Base-by-base conservation (phyloP, 176 grass and related monocot genomes). In the Chrysopogon serrulatus region DNA sequence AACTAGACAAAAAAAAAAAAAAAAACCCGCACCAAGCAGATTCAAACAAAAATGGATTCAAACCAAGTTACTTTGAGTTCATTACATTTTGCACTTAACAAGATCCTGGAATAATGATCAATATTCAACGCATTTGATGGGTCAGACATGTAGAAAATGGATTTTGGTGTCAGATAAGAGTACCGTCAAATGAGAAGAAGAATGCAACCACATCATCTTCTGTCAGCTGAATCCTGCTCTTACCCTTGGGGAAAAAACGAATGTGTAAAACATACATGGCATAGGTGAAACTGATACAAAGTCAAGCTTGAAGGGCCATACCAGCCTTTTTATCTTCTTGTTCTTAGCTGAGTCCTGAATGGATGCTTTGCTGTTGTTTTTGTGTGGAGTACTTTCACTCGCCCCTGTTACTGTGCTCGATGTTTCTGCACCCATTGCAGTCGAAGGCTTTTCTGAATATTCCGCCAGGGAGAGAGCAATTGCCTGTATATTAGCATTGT, bases 121-220 rank as follows among this genome's bases (percentile, higher is more conserved):
- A 59, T 26, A 67, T 13, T 49, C 48, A 23, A 82, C 47, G 12
- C 17, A 61, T 45, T 49, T 49, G 19, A 47, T n/a, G 6, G 37
- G 63, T 42, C 16, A 73, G 72, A 74, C 16, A 33, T 40, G 30
- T 24, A 75, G 27, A 62, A 81, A 70, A 68, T 1, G 4, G 45
- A 65, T 5, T 77, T 53, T 37, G 15, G 57, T 73, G 45, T 44
- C 26, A 83, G 33, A 35, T 79, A 69, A 67, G 15, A 71, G 49
- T 81, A 98, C 93, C 96, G 48, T 95, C 96, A 81, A 98, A 96
- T 61, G 93, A 90, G 71, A 96, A 98, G 92, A 98, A 98, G 81
- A 92, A 94, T 56, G 79, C 59, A 79, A 94, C 64, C 80, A 96
- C 86, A 82, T 98, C 91, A 90, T 98, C 96, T 83, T 98, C 96